phyloP scores from a whole-genome alignment of 768 basidiomycete genomes.

The Lactarius quietus region DNA sequence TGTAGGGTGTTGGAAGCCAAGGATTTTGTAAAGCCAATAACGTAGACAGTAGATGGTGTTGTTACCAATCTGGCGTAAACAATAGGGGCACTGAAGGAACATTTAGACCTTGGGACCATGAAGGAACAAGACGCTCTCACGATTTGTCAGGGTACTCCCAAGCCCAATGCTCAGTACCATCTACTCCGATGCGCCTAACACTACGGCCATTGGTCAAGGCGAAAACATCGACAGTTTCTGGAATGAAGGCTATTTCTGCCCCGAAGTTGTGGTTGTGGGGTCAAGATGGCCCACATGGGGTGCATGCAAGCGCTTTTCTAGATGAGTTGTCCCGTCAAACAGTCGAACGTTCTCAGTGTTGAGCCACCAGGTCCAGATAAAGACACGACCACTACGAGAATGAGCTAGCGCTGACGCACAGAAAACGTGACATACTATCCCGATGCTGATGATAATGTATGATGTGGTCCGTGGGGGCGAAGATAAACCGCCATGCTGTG shows the following conservation, averaged over 20 bases:
- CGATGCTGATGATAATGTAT: slow-evolving; percentile 56
- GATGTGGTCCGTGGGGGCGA: slow-evolving; percentile 66
- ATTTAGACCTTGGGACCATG: slow-evolving; percentile 2
- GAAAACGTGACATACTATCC: slow-evolving; percentile 45
- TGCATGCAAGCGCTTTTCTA: slow-evolving; percentile 61
- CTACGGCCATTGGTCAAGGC: slow-evolving; percentile 59
- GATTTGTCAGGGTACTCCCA: slow-evolving; percentile 69
- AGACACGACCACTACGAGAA: slow-evolving; percentile 53
- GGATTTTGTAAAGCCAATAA: slow-evolving; percentile 44
- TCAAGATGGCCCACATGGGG: slow-evolving; percentile 45
- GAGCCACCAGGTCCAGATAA: slow-evolving; percentile 75
- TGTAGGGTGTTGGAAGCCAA: slow-evolving; percentile 60
- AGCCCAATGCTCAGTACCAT: slow-evolving; percentile 60
- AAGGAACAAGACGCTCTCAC: slow-evolving; percentile 39
- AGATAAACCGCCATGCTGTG: slow-evolving; percentile 77
- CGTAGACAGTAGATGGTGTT: slow-evolving; percentile 53
- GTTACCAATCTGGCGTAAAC: slow-evolving; percentile 60
- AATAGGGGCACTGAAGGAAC: slow-evolving; percentile 51
- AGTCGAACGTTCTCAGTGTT: slow-evolving; percentile 65
- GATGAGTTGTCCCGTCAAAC: slow-evolving; percentile 57
- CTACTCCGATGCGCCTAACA: slow-evolving; percentile 48
- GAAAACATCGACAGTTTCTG: slow-evolving; percentile 40
- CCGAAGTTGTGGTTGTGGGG: slow-evolving; percentile 59
- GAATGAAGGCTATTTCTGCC: slow-evolving; percentile 46
- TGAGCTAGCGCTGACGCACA: neutral